Evolutionary conservation across 2,329 filamentous ascomycete species (phyloP).

Genomic region (Trichoderma cornu-damae): DNA sequence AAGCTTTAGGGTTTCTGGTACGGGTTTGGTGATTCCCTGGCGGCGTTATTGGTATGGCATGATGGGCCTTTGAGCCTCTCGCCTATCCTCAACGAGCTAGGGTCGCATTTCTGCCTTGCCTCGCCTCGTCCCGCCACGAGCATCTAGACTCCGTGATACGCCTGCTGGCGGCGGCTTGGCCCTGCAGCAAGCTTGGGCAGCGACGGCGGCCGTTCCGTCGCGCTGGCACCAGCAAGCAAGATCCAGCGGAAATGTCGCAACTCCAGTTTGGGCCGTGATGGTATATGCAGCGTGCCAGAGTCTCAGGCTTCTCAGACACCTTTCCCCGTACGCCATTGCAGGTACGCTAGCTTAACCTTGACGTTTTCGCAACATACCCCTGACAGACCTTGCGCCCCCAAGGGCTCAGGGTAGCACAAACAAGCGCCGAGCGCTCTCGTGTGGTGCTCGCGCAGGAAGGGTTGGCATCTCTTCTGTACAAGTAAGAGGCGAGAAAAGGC

Average conservation of each 20-base stretch:
- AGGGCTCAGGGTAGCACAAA: slow-evolving; percentile 23
- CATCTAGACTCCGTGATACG: slow-evolving; percentile 10
- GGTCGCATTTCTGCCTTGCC: neutral
- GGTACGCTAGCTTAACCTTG: slow-evolving; percentile 18
- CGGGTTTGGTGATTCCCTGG: slow-evolving; percentile 3
- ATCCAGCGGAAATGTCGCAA: slow-evolving; percentile 6
- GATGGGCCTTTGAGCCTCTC: slow-evolving; percentile 1
- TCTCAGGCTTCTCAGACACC: slow-evolving; percentile 2
- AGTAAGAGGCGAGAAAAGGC: neutral
- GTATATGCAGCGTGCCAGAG: slow-evolving; percentile 14
- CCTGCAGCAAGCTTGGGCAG: slow-evolving; percentile 16
- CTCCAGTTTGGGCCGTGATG: slow-evolving; percentile 9
- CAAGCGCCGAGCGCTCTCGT: slow-evolving; percentile 8
- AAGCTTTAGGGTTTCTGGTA: slow-evolving; percentile 6
- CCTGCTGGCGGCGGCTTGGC: neutral
- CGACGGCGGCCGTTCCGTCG: slow-evolving; percentile 1
- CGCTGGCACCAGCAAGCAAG: slow-evolving; percentile 9
- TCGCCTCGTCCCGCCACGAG: neutral
- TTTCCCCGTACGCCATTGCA: slow-evolving; percentile 18
- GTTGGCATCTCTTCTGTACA: neutral
- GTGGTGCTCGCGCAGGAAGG: slow-evolving; percentile 15
- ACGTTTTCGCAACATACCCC: slow-evolving; percentile 21
- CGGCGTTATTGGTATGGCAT: neutral
- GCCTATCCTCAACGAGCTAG: slow-evolving; percentile 6
- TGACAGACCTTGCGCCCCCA: slow-evolving; percentile 22